Percentiles rank a stretch among this genome's conserved stretches.
Evolutionary conservation across 176 grass and related monocot species (phyloP).

Genomic region (Aechmea fasciata): DNA sequence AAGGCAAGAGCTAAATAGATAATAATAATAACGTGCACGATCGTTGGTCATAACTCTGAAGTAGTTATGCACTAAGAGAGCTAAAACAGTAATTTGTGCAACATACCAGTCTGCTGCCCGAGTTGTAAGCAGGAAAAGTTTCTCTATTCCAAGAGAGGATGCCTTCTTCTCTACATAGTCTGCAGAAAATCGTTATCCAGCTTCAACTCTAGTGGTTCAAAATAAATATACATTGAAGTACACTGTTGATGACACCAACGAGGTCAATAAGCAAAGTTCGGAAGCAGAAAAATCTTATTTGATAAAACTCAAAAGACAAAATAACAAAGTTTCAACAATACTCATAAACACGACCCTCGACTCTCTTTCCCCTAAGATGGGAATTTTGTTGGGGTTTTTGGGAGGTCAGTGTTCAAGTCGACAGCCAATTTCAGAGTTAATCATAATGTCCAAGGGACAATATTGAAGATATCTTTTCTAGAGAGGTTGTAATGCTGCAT

Average conservation of each 20-base stretch:
- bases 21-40: background rate
- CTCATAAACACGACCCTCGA: background rate
- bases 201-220: background rate
- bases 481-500: too few species aligned
- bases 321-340: background rate
- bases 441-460: background rate
- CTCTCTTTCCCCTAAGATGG: background rate
- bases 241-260: background rate
- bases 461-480: too few species aligned
- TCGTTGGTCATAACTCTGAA: background rate
- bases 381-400: too few species aligned
- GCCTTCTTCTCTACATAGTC: constrained; percentile 95
- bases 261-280: background rate
- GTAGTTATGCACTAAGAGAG: background rate
- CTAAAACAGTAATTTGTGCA: background rate
- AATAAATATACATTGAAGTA: background rate
- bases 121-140: constrained; percentile 95
- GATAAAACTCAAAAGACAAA: background rate
- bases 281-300: background rate
- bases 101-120: constrained; percentile 84
- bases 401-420: too few species aligned
- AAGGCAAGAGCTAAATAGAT: background rate
- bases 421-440: too few species aligned
- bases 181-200: constrained; percentile 18
- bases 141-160: constrained; percentile 64